Evolutionary conservation across 192 early-diverging fungal genomes (phyloP), one percentile per base, ranked within the genome.

Genomic region (Jimgerdemannia flammicorona): DNA sequence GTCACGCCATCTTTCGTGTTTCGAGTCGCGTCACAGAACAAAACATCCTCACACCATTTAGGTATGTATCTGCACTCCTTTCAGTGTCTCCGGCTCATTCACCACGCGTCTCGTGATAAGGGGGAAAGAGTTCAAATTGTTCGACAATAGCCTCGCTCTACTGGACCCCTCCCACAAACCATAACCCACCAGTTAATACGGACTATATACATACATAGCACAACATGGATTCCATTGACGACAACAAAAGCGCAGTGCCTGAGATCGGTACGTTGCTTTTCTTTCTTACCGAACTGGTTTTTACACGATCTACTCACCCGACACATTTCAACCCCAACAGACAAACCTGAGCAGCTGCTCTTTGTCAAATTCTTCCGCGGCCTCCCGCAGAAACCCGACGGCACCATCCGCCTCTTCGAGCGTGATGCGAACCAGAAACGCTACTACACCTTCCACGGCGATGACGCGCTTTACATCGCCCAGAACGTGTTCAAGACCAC

Each of bases 391-490:
- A 81, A 83, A 78, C 69, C 76, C 7, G 88, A 84, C 70, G 84
- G 85, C 43, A 90, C 89, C 20, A 84, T 95, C 41, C 82, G 91
- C 4, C 74, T 95, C 39, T 95, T 95, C 66, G 92, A 95, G 72
- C 85, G 93, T 64, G 89, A 87, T 66, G 78, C 82, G 18, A 74
- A 74, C n/a, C 78, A 72, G 67, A 77, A 85, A 74, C 89, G 93
- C 44, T 97, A 93, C 83, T 99, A 97, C 80, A 95, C 90, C 64
- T 90, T 95, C 0, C 96, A 97, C 72, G 96, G 94, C 7, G 87
- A 91, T 11, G 95, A 99, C 78, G 96, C 97, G 1, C 80, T 90
- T n/a, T 94, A 90, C 79, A 87, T 96, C 44, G 96, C 97, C 6
- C 86, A 93, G 43, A 78, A 82, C 29, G 89, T 99, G 8, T 98